Conservation (phyloP, 73 alveolate genomes). For the Tetrahymena thermophila region DNA sequence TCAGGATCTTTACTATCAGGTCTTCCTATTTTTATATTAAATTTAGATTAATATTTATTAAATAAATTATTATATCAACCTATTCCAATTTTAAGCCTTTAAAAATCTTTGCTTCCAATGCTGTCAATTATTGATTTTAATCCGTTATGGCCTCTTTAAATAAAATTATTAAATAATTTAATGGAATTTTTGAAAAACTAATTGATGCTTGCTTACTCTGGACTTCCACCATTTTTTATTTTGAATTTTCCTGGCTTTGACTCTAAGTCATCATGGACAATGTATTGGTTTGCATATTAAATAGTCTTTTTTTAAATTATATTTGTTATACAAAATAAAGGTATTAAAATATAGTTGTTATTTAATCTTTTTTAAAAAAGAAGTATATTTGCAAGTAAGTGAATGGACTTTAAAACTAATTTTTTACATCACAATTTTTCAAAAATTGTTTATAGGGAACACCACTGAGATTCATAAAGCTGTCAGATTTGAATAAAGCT, state of each 20-base stretch:
- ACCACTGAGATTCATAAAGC: slow-evolving; percentile 32
- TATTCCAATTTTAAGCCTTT: slow-evolving; percentile 27
- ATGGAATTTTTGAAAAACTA: too few relatives aligned
- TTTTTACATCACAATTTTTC: background rate
- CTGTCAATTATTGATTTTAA: slow-evolving; percentile 20
- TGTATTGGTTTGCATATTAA: background rate
- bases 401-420: background rate
- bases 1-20: slow-evolving; percentile 39
- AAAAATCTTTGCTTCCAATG: slow-evolving; percentile 5
- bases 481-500: slow-evolving; percentile 9
- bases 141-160: slow-evolving; percentile 23
- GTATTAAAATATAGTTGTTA: background rate
- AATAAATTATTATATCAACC: background rate
- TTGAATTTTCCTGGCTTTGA: slow-evolving; percentile 29
- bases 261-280: slow-evolving; percentile 36
- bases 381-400: background rate
- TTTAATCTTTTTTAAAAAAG: background rate
- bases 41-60: background rate
- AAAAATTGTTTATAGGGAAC: background rate
- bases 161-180: background rate
- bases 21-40: background rate
- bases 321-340: background rate
- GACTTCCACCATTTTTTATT: slow-evolving; percentile 38
- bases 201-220: background rate
- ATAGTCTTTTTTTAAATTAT: background rate